Conservation (phyloP, 306 rosid species). For the Pueraria montana region DNA sequence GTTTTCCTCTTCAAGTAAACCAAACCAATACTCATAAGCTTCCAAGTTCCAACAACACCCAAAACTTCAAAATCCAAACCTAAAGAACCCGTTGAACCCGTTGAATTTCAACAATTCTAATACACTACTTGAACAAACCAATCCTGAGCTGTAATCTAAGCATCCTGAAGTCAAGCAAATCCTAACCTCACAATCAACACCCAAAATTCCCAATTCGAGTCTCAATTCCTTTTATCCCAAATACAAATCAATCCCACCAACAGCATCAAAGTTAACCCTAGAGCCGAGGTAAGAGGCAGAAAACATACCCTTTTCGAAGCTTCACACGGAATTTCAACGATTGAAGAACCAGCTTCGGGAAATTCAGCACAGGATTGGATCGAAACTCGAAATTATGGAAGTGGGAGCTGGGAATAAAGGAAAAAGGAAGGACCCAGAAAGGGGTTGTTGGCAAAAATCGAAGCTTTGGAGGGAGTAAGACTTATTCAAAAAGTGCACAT, state of each 20-base stretch:
- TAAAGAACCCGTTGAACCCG: conserved; percentile 25
- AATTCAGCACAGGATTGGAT: conserved; percentile 38
- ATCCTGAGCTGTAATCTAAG: conserved; percentile 35
- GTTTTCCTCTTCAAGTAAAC: conserved; percentile 43
- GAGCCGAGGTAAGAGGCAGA: conserved; percentile 52
- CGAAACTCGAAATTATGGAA: conserved; percentile 7
- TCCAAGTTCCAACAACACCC: conserved; percentile 49
- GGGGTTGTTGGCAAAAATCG: conserved; percentile 34
- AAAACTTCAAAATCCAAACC: conserved; percentile 12
- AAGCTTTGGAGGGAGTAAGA: conserved; percentile 46
- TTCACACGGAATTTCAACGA: conserved; percentile 28
- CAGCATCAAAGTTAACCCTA: conserved; percentile 58
- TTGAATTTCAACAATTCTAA: conserved; percentile 33
- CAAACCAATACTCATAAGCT: conserved; percentile 55
- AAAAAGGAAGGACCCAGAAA: background rate
- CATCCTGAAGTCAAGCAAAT: conserved; percentile 50
- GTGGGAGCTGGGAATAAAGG: background rate
- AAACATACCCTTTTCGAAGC: conserved; percentile 56
- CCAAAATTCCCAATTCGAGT: conserved; percentile 27
- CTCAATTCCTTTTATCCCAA: conserved; percentile 36
- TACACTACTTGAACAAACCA: conserved; percentile 25
- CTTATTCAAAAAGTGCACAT: conserved; percentile 11
- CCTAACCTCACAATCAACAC: conserved; percentile 35
- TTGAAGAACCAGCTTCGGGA: conserved; percentile 29
- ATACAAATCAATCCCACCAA: conserved; percentile 38